These are phyloP conservation scores for Aeschynomene evenia DNA, from an alignment of 306 rosid genomes.

Conservation along the genomic window DNA sequence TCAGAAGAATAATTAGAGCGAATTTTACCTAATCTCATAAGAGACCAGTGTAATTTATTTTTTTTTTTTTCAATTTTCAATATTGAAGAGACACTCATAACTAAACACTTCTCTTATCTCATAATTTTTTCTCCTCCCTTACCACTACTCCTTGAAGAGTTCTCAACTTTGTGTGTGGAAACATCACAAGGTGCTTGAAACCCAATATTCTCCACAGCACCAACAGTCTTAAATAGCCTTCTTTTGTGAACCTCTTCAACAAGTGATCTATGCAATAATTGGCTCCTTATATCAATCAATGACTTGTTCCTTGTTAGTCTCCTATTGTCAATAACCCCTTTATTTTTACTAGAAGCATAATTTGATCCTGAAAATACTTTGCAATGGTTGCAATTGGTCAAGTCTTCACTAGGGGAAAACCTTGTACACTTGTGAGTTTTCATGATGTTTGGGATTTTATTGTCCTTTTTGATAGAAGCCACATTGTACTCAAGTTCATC, in stretches of 20 bases:
- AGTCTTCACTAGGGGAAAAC: constrained; percentile 52
- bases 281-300: constrained; percentile 71
- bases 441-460: constrained; percentile 42
- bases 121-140: constrained; percentile 24
- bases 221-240: constrained; percentile 73
- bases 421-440: constrained; percentile 50
- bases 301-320: constrained; percentile 68
- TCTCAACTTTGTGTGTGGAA: constrained; percentile 30
- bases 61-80: background rate
- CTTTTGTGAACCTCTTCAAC: constrained; percentile 76
- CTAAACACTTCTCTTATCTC: constrained; percentile 26
- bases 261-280: constrained; percentile 66
- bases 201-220: constrained; percentile 78
- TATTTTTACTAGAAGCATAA: constrained; percentile 43
- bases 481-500: constrained; percentile 50
- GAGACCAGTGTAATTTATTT: no score
- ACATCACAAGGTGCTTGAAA: constrained; percentile 71
- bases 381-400: constrained; percentile 32
- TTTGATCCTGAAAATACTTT: constrained; percentile 35
- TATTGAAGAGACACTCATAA: constrained; percentile 10
- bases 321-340: constrained; percentile 39
- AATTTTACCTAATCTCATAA: no score
- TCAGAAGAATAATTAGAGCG: no score
- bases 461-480: constrained; percentile 35
- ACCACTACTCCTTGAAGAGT: constrained; percentile 32